A percentile compares a stretch with the other conserved stretches of the same genome.
phyloP scores from a whole-genome alignment of 164 flowering plant genomes.

The Chimonanthus praecox region DNA sequence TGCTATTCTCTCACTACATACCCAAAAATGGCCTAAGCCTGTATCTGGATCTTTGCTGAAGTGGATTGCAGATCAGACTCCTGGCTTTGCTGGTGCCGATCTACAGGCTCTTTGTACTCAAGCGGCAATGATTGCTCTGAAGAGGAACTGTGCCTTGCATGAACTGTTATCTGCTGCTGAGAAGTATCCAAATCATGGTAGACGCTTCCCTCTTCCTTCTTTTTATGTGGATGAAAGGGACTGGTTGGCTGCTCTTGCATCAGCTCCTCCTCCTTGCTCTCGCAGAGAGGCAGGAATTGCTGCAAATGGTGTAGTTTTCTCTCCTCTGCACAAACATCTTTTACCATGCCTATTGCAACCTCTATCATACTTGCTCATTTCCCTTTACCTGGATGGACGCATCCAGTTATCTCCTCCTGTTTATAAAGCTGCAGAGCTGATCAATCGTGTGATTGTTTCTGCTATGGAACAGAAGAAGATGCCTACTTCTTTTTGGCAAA shows the following conservation, averaged over 20 bases:
- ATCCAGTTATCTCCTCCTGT: constrained; percentile 66
- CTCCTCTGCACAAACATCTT: constrained; percentile 70
- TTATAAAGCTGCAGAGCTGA: constrained; percentile 42
- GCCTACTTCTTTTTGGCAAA: constrained; percentile 53
- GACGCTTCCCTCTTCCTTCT: constrained; percentile 55
- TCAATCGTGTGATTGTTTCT: constrained; percentile 45
- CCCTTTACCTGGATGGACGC: constrained; percentile 70
- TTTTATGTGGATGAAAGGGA: constrained; percentile 86
- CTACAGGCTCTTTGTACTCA: constrained; percentile 97
- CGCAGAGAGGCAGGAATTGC: constrained; percentile 89
- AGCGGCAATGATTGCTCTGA: constrained; percentile 82
- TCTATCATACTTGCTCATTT: constrained; percentile 54
- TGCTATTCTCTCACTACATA: constrained; percentile 85
- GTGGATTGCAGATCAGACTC: constrained; percentile 70
- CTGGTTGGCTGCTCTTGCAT: constrained; percentile 87
- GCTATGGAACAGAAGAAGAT: constrained; percentile 46
- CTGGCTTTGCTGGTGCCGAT: constrained; percentile 99
- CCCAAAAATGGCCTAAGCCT: constrained; percentile 89
- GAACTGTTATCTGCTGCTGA: constrained; percentile 56
- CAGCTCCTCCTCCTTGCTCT: constrained; percentile 93
- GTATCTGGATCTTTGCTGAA: constrained; percentile 61
- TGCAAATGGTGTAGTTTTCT: constrained; percentile 62
- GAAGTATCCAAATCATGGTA: constrained; percentile 25
- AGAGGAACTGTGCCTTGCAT: constrained; percentile 76
- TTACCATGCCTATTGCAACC: constrained; percentile 73